Evolutionary conservation across 371 early-diverging fungal genomes (phyloP), one percentile per base, ranked within the genome.

Genomic region (Mucor racemosus): DNA sequence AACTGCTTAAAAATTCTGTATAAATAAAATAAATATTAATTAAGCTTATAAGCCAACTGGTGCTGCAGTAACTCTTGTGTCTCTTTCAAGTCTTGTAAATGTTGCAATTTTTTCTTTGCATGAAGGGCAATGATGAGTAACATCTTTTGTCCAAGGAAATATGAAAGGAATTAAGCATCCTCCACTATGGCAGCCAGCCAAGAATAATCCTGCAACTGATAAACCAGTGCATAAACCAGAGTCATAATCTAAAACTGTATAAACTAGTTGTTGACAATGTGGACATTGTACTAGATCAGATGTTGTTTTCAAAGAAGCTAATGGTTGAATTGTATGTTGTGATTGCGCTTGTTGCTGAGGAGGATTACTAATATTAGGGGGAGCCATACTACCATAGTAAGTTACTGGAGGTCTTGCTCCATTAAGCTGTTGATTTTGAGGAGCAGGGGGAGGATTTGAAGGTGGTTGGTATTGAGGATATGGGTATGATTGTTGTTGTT

Each of bases 1-100:
- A 62, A 77, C 77, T 31, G 80, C 77, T 63, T 80, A 80, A 61
- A 39, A 42, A 31, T 56, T 42, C n/a, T 60, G 44, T 39, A 53
- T 36, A 50, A 53, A 62, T 26, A 26, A 26, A 26, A 26, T 26
- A 26, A 26, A 26, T 26, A 39, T 39, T n/a, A 62, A 26, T 41
- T 33, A 55, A 41, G 19, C 19, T 17, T 48, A 38, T 48, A 38
- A 62, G 17, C 33, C 46, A 35, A 36, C 34, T 34, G 57, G 42
- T n/a, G 58, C 58, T 53, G 65, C 33, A 57, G 41, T 48, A n/a
- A 71, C 53, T 15, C 60, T 21, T 40, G 66, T 66, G 36, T 67
- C 60, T 57, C 72, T 63, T 35, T 67, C 72, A 11, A 71, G 42
- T 67, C 67, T 59, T 55, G 62, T 64, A 35, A 60, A 71, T 19